Conservation (phyloP, 2,329 filamentous ascomycete genomes). For the Microdochium nivale region DNA sequence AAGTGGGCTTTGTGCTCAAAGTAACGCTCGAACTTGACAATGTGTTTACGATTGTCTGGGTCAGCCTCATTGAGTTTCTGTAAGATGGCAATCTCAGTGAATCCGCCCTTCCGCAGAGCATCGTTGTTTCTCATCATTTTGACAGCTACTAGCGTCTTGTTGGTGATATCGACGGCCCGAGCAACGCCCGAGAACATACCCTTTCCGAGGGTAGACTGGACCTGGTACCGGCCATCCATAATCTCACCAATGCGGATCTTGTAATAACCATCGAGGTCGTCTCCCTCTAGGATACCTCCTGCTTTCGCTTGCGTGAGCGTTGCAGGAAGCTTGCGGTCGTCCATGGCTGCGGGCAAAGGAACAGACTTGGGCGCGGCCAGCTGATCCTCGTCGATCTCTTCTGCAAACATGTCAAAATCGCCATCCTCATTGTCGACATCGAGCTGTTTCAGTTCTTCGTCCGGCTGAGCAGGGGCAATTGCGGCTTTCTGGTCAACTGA, state of each 20-base stretch:
- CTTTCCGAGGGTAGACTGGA: constrained; percentile 79
- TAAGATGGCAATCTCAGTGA: constrained; percentile 90
- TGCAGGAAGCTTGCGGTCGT: constrained; percentile 38
- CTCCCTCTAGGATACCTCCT: constrained; percentile 80
- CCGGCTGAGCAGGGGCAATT: constrained; percentile 22
- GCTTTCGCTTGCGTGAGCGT: constrained; percentile 41
- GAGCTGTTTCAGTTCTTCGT: constrained; percentile 29
- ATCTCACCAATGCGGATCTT: constrained; percentile 89
- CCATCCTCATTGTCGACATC: constrained; percentile 53
- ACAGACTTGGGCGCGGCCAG: constrained; percentile 44
- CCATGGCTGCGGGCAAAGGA: constrained; percentile 26
- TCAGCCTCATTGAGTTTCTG: constrained; percentile 81
- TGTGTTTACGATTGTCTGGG: constrained; percentile 80
- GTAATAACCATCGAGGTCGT: constrained; percentile 94
- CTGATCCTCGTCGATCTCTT: constrained; percentile 63
- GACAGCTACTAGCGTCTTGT: constrained; percentile 75
- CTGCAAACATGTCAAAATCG: constrained; percentile 84
- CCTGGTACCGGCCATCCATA: constrained; percentile 79
- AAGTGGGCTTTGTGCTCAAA: constrained; percentile 95
- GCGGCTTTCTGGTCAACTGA: constrained; percentile 24
- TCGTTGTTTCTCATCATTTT: constrained; percentile 98
- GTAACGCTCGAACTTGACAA: constrained; percentile 76
- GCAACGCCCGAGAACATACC: constrained; percentile 98
- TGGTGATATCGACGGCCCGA: constrained; percentile 70
- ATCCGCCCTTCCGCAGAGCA: constrained; percentile 80